phyloP scores from a whole-genome alignment of 2,329 filamentous ascomycete genomes.

The Sarocladiaceae sp. region DNA sequence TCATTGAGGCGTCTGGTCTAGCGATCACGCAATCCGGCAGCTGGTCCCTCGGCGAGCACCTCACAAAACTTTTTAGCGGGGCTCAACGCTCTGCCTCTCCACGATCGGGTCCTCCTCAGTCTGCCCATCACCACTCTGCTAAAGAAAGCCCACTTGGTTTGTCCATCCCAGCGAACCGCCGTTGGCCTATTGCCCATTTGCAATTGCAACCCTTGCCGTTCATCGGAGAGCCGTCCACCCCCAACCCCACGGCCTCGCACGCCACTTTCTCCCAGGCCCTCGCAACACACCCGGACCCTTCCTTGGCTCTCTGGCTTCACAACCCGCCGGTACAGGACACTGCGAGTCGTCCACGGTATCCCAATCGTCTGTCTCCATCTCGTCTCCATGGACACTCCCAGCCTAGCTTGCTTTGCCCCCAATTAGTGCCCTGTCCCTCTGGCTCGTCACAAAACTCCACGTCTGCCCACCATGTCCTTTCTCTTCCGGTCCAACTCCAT shows the following conservation, averaged over 20 bases:
- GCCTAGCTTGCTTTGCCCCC: neutral
- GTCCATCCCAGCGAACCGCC: conserved; percentile 6
- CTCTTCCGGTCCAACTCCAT: conserved; percentile 23
- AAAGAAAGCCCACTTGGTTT: conserved; percentile 6
- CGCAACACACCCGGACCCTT: too few relatives aligned
- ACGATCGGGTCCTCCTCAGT: neutral
- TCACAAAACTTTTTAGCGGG: conserved; percentile 10
- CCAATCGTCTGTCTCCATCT: too few relatives aligned
- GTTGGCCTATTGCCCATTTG: conserved; percentile 6
- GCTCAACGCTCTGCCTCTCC: neutral
- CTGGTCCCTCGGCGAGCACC: conserved; percentile 8
- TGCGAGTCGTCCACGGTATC: too few relatives aligned
- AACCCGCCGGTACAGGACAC: too few relatives aligned
- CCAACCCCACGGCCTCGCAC: neutral
- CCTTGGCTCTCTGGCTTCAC: too few relatives aligned
- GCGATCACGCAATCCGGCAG: conserved; percentile 10
- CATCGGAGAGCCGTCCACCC: too few relatives aligned
- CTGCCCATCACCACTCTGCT: neutral
- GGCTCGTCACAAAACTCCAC: too few relatives aligned
- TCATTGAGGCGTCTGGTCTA: too few relatives aligned
- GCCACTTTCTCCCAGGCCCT: neutral
- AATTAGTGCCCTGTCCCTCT: too few relatives aligned
- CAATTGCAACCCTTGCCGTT: too few relatives aligned
- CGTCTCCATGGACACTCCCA: too few relatives aligned
- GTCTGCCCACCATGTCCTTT: conserved; percentile 28